These are phyloP conservation scores for Trichophyton mentagrophytes DNA, from an alignment of 2,329 filamentous ascomycete species.

Conservation along the genomic window DNA sequence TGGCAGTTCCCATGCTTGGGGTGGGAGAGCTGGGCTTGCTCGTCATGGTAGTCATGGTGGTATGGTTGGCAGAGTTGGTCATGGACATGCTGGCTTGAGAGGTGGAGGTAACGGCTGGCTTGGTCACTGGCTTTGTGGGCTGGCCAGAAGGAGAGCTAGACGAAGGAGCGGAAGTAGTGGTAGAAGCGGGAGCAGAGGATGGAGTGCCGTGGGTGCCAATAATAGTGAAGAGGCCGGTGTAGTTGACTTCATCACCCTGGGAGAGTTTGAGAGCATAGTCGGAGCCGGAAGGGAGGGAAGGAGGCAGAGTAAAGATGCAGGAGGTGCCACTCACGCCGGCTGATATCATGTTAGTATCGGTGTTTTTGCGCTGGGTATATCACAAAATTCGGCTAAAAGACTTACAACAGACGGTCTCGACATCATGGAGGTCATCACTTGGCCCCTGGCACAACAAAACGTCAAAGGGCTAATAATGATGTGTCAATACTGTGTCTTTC, in stretches of 20 bases:
- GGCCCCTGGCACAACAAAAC: conserved; percentile 45
- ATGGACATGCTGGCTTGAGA: not conserved
- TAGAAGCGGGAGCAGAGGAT: not conserved
- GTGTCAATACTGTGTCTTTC: not conserved
- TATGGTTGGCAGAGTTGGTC: not conserved
- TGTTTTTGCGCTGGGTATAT: not conserved
- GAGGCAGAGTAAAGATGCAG: conserved; percentile 41
- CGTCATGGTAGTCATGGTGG: conserved; percentile 11
- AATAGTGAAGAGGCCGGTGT: conserved; percentile 41
- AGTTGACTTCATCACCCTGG: conserved; percentile 42
- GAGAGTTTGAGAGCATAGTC: conserved; percentile 49
- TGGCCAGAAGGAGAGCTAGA: conserved; percentile 11
- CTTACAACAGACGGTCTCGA: conserved; percentile 35
- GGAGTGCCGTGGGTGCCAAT: conserved; percentile 23
- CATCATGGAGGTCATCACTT: conserved; percentile 37
- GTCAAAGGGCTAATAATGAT: conserved; percentile 36
- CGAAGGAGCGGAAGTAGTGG: not conserved
- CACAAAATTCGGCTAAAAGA: not conserved
- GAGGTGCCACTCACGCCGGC: conserved; percentile 34
- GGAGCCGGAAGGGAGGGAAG: conserved; percentile 29
- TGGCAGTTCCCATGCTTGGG: conserved; percentile 15
- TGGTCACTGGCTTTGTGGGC: conserved; percentile 5
- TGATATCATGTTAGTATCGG: conserved; percentile 12
- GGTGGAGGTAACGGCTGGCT: not conserved
- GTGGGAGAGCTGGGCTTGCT: conserved; percentile 3